These are phyloP conservation scores for Prunus davidiana DNA, from an alignment of 306 rosid genomes.

Conservation along the genomic window DNA sequence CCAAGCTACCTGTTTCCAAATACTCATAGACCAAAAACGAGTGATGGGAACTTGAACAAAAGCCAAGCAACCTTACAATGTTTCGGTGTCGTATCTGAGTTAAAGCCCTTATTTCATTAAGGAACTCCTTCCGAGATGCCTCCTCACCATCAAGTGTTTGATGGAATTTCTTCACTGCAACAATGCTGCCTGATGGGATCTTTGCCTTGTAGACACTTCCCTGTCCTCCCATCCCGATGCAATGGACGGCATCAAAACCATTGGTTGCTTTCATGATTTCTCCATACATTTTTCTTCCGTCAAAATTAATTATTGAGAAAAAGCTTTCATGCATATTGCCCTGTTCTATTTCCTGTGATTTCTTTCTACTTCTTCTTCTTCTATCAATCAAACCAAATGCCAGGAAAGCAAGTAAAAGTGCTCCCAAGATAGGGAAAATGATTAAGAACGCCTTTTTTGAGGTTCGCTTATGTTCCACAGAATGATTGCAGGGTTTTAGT, in stretches of 20 bases:
- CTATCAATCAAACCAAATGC: too few relatives aligned
- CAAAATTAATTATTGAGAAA: not conserved
- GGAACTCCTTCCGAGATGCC: conserved; percentile 14
- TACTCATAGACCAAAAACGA: conserved; percentile 27
- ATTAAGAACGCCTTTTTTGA: not conserved
- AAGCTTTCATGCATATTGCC: not conserved
- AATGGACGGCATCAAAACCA: conserved; percentile 16
- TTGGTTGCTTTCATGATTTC: conserved; percentile 26
- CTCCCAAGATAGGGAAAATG: not conserved
- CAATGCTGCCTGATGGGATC: not conserved
- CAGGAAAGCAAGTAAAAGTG: not conserved
- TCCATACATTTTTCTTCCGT: conserved; percentile 16
- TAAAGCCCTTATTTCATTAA: conserved; percentile 22
- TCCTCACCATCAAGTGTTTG: not conserved
- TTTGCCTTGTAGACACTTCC: conserved; percentile 25
- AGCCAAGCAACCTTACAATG: conserved; percentile 22
- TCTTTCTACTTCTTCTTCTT: not conserved
- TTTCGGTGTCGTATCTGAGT: conserved; percentile 30
- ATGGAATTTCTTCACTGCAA: conserved; percentile 27
- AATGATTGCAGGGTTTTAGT: conserved; percentile 3
- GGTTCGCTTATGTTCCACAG: not conserved
- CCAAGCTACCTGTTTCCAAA: conserved; percentile 19
- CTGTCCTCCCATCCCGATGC: conserved; percentile 30
- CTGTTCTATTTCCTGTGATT: not conserved
- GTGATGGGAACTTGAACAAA: conserved; percentile 11